Evolutionary conservation across 495 filamentous ascomycete genomes (phyloP).

Genomic region (Podospora pseudoanserina): DNA sequence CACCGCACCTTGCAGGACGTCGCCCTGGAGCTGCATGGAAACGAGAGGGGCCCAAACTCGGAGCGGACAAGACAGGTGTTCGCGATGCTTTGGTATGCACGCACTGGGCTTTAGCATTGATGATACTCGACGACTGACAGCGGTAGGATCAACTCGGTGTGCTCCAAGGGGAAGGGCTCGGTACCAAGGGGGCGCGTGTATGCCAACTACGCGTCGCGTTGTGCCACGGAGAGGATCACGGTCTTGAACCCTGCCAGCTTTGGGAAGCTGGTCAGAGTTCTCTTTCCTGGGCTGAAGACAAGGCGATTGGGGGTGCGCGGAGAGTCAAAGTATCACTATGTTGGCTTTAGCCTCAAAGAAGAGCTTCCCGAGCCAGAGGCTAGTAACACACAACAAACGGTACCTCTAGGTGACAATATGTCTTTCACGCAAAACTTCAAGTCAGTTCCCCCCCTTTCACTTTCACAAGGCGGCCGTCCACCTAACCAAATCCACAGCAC

Average conservation of each 20-base stretch:
- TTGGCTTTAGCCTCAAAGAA: conserved; percentile 72
- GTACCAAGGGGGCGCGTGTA: conserved; percentile 92
- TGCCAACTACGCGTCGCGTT: conserved; percentile 84
- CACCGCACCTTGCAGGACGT: conserved; percentile 75
- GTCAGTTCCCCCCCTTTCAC: conserved; percentile 25
- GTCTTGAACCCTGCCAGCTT: conserved; percentile 95
- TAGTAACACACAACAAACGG: conserved; percentile 30
- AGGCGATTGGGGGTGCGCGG: conserved; percentile 87
- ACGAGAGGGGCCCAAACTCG: conserved; percentile 67
- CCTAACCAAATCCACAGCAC: conserved; percentile 25
- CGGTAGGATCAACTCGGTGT: conserved; percentile 75
- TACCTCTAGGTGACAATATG: conserved; percentile 38
- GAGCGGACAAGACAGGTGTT: conserved; percentile 96
- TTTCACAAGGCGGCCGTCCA: background rate
- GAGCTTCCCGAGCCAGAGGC: conserved; percentile 52
- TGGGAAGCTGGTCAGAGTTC: conserved; percentile 91
- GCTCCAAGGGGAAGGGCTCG: conserved; percentile 73
- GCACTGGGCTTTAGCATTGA: too few relatives aligned
- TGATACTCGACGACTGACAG: conserved; percentile 18
- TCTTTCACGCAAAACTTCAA: conserved; percentile 41
- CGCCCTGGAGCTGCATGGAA: conserved; percentile 66
- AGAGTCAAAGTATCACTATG: conserved; percentile 98
- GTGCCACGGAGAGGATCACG: conserved; percentile 86
- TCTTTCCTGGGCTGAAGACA: conserved; percentile 92
- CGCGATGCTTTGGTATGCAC: conserved; percentile 88